phyloP scores from a whole-genome alignment of 176 grass and related monocot genomes.

The Canna indica region DNA sequence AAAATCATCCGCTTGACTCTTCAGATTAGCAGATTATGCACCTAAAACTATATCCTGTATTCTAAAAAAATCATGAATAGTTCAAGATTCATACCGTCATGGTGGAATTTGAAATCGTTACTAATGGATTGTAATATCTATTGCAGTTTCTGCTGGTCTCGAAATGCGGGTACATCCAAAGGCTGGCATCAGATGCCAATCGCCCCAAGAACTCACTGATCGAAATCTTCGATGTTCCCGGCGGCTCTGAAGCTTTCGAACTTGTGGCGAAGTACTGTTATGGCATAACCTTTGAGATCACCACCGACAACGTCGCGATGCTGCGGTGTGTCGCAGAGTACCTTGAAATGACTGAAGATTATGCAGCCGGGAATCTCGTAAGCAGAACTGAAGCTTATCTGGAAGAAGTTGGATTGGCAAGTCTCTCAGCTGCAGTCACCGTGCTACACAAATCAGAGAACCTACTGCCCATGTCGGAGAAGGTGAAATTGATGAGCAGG shows the following conservation, averaged over 20 bases:
- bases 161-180: conserved; percentile 64
- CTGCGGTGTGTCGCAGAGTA: conserved; percentile 69
- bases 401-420: conserved; percentile 50
- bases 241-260: conserved; percentile 60
- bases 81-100: background rate
- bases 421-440: conserved; percentile 53
- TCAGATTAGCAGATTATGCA: background rate
- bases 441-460: conserved; percentile 54
- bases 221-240: conserved; percentile 54
- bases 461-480: conserved; percentile 65
- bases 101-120: background rate
- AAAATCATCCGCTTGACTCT: background rate
- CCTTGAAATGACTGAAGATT: conserved; percentile 80
- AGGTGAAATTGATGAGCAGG: conserved; percentile 43
- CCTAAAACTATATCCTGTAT: too few species aligned
- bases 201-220: conserved; percentile 20
- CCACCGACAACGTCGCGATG: conserved; percentile 53
- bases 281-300: conserved; percentile 63
- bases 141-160: conserved; percentile 56
- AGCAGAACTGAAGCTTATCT: conserved; percentile 45
- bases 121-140: background rate
- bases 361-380: conserved; percentile 35
- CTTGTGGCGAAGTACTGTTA: conserved; percentile 64
- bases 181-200: conserved; percentile 27
- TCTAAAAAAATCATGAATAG: background rate